These are phyloP conservation scores for Erysimum cheiri DNA, from an alignment of 441 rosid species.

Conservation along the genomic window DNA sequence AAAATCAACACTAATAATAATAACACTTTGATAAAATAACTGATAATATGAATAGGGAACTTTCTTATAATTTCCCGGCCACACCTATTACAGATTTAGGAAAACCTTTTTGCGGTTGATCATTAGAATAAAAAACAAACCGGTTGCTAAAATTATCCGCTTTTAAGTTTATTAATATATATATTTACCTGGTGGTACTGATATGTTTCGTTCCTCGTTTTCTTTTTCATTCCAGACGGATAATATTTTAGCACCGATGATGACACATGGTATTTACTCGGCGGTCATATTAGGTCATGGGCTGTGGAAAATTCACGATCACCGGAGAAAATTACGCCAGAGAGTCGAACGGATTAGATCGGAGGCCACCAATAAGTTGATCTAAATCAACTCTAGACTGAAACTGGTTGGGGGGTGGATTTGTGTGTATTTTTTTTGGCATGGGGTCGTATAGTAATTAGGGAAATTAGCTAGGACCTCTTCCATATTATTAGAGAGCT, in stretches of 20 bases:
- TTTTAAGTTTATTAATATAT: neutral
- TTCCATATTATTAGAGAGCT: conserved; percentile 17
- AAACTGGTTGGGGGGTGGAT: conserved; percentile 15
- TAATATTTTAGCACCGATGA: conserved; percentile 82
- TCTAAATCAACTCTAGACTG: conserved; percentile 12
- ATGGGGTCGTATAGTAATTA: conserved; percentile 40
- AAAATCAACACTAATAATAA: neutral
- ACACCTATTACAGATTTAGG: neutral
- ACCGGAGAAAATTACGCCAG: conserved; percentile 70
- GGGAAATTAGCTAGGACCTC: conserved; percentile 38
- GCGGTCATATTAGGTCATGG: conserved; percentile 85
- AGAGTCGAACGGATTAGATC: conserved; percentile 68
- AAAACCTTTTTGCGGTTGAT: neutral
- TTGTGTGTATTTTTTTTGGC: conserved; percentile 25
- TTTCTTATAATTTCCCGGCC: neutral
- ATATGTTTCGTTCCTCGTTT: neutral
- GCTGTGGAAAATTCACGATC: conserved; percentile 91
- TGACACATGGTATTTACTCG: conserved; percentile 91
- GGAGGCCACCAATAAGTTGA: conserved; percentile 21
- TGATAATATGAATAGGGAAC: neutral
- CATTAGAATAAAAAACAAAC: neutral
- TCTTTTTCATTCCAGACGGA: conserved; percentile 53
- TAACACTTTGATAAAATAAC: too few relatives aligned
- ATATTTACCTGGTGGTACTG: neutral
- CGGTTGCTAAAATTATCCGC: neutral